Evolutionary conservation across 139 green algal species (phyloP).

Genomic region (Ettlia oleoabundans): DNA sequence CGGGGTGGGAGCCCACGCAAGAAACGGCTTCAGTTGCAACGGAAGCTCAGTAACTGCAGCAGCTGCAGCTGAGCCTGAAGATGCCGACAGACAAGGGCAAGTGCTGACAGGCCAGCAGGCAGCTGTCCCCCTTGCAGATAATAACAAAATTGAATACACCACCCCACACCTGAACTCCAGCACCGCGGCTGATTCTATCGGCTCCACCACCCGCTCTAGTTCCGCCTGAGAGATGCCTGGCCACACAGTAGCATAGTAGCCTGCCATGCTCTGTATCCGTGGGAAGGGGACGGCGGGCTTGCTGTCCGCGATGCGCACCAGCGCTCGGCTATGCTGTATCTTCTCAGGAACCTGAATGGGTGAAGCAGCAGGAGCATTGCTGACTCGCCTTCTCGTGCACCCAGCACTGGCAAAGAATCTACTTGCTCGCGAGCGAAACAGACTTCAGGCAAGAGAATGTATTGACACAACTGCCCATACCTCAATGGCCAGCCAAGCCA

Average conservation of each 20-base stretch:
- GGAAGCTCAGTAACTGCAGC: not conserved
- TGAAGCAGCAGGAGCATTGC: not conserved
- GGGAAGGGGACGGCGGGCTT: not conserved
- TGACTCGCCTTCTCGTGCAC: too few species aligned
- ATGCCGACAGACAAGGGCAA: too few species aligned
- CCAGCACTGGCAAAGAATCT: too few species aligned
- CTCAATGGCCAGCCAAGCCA: too few species aligned
- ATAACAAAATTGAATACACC: not conserved
- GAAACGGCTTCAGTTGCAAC: not conserved
- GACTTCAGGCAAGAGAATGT: not conserved
- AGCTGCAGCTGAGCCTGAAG: too few species aligned
- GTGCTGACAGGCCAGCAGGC: too few species aligned
- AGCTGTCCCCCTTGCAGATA: too few species aligned
- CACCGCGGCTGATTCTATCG: not conserved
- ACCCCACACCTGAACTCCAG: constrained; percentile 13
- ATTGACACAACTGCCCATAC: too few species aligned
- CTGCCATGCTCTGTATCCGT: not conserved
- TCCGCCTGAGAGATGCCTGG: constrained; percentile 4
- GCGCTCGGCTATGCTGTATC: not conserved
- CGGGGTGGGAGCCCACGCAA: too few species aligned
- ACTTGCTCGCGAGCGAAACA: too few species aligned
- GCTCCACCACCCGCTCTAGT: constrained; percentile 1
- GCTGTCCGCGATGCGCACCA: not conserved
- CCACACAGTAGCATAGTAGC: not conserved
- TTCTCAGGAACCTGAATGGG: not conserved